Conservation (phyloP, 768 basidiomycete genomes). For the Tulasnella sp. region DNA sequence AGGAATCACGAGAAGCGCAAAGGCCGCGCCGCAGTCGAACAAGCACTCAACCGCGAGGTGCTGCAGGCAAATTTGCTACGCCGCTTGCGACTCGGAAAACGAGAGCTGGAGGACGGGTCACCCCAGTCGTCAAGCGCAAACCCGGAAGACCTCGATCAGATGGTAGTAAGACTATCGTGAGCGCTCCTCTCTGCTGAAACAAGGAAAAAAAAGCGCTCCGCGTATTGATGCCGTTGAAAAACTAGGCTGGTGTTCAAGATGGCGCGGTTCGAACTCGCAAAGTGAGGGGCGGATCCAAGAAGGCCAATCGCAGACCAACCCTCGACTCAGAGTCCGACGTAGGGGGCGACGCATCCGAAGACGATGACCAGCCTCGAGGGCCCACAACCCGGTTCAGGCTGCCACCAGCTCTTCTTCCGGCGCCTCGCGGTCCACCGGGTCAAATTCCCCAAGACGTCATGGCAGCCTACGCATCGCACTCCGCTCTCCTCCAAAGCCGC, state of each 20-base stretch:
- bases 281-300: neutral
- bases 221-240: neutral
- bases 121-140: neutral
- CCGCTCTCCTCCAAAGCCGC: slow-evolving; percentile 22
- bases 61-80: neutral
- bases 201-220: neutral
- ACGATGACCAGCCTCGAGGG: neutral
- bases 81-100: neutral
- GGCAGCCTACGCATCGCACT: slow-evolving; percentile 19
- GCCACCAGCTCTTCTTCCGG: neutral
- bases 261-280: neutral
- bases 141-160: neutral
- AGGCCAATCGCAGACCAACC: neutral
- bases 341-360: neutral
- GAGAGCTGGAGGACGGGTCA: neutral
- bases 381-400: neutral
- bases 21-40: neutral
- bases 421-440: neutral
- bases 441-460: slow-evolving; percentile 22
- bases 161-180: neutral
- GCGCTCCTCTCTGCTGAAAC: neutral
- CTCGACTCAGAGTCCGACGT: neutral
- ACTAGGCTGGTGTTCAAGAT: neutral
- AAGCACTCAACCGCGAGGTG: neutral
- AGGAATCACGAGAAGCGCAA: neutral